These are phyloP conservation scores for Periglandula ipomoeae DNA, from an alignment of 2,329 filamentous ascomycete genomes.

Conservation along the genomic window DNA sequence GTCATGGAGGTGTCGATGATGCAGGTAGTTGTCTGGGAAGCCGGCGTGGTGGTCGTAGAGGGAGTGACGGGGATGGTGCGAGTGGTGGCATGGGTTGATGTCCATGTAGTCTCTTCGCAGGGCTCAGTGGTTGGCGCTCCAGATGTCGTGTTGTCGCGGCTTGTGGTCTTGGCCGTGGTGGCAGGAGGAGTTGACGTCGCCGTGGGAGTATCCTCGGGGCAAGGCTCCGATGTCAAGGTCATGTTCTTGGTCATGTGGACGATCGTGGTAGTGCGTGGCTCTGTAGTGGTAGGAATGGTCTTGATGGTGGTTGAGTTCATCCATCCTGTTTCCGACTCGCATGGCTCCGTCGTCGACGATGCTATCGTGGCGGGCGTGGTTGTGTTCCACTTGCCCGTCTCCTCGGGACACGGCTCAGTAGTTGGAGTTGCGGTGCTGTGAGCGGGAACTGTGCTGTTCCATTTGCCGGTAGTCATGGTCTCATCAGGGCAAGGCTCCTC, in stretches of 20 bases:
- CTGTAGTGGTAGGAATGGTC: neutral
- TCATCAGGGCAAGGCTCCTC: neutral
- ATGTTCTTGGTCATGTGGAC: neutral
- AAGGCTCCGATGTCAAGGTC: conserved; percentile 3
- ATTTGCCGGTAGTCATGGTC: neutral
- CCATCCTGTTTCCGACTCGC: too few relatives aligned
- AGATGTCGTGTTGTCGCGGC: too few relatives aligned
- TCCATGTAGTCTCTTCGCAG: conserved; percentile 3
- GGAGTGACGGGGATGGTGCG: neutral
- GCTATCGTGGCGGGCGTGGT: neutral
- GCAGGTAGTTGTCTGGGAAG: conserved; percentile 6
- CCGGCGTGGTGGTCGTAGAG: neutral
- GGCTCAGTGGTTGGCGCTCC: neutral
- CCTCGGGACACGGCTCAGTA: neutral
- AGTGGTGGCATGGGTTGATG: neutral
- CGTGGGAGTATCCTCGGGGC: neutral
- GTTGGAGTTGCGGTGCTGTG: neutral
- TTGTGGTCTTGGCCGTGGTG: neutral
- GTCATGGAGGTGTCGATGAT: conserved; percentile 25
- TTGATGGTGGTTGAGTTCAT: neutral
- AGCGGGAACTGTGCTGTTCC: neutral
- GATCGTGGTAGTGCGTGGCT: neutral
- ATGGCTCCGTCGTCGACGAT: neutral
- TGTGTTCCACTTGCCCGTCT: neutral
- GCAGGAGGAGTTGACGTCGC: neutral